A percentile compares a stretch with the other conserved stretches of the same genome.
phyloP scores from a whole-genome alignment of 371 early-diverging fungal genomes.

The Blakeslea trispora region DNA sequence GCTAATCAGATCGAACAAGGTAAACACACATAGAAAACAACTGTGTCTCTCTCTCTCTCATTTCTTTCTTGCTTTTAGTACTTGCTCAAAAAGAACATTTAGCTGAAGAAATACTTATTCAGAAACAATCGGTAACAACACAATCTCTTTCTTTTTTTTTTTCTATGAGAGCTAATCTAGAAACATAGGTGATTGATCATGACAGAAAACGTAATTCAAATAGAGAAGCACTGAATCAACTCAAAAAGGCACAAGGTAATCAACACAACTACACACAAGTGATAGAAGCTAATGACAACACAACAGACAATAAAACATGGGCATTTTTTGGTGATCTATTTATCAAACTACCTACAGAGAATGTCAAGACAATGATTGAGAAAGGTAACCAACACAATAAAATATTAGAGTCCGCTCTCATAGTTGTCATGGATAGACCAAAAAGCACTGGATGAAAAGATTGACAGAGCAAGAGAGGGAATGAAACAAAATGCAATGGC shows the following conservation, averaged over 20 bases:
- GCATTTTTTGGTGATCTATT: conserved; percentile 68
- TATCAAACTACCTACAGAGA: conserved; percentile 50
- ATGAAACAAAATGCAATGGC: conserved; percentile 50
- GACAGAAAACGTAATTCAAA: conserved; percentile 63
- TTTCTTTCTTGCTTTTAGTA: too few relatives aligned
- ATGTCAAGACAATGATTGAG: conserved; percentile 42
- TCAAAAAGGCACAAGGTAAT: conserved; percentile 38
- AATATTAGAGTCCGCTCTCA: too few relatives aligned
- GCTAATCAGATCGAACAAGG: conserved; percentile 28
- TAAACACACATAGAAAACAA: too few relatives aligned
- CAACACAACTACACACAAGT: conserved; percentile 2
- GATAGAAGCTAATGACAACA: conserved; percentile 3
- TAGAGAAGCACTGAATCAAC: conserved; percentile 56
- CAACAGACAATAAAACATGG: conserved; percentile 71
- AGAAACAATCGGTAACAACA: conserved; percentile 64
- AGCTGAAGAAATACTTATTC: conserved; percentile 62
- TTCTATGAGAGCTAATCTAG: too few relatives aligned
- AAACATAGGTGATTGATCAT: conserved; percentile 61
- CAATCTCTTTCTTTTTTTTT: too few relatives aligned
- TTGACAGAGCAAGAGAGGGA: conserved; percentile 37
- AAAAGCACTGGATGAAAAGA: conserved; percentile 42
- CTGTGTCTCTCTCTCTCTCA: too few relatives aligned
- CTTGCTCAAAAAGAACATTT: conserved; percentile 57
- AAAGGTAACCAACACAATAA: conserved; percentile 32
- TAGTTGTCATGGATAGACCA: too few relatives aligned